Evolutionary conservation across 164 flowering plant species (phyloP).

Genomic region (Magnolia sinica): DNA sequence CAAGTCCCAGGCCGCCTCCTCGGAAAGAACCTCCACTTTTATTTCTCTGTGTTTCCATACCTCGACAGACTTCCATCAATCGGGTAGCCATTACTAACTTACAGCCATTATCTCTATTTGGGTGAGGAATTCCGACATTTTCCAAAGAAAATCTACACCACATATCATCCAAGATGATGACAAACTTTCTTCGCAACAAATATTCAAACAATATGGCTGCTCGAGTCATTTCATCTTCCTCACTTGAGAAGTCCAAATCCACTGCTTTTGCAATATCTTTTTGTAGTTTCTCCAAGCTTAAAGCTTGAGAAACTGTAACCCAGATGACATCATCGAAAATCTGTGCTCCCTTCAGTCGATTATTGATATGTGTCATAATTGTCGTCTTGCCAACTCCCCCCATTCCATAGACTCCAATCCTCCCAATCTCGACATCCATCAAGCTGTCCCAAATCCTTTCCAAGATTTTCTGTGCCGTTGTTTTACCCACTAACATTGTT

Average conservation of each 20-base stretch:
- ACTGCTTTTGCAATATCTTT: background rate
- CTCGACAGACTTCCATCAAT: conserved; percentile 3
- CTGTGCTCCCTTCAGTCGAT: background rate
- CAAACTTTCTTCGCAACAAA: conserved; percentile 1
- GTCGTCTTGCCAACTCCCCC: conserved; percentile 21
- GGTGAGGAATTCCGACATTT: conserved; percentile 7
- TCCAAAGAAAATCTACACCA: conserved; percentile 7
- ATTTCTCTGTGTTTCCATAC: conserved; percentile 11
- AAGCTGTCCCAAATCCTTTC: background rate
- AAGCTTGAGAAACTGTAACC: conserved; percentile 9
- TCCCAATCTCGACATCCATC: background rate
- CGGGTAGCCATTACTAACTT: conserved; percentile 11
- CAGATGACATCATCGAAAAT: background rate
- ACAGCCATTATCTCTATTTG: background rate
- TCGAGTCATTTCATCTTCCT: background rate
- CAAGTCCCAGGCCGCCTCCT: conserved; percentile 11
- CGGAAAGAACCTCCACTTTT: conserved; percentile 6
- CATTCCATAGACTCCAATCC: conserved; percentile 15
- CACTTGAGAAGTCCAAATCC: background rate
- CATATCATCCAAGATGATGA: conserved; percentile 14
- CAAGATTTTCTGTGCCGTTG: background rate
- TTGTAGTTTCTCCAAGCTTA: background rate
- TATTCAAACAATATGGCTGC: background rate
- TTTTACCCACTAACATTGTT: background rate
- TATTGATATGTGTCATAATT: conserved; percentile 6